Evolutionary conservation across 176 grass and related monocot genomes (phyloP).

Genomic region (Raddia guianensis): DNA sequence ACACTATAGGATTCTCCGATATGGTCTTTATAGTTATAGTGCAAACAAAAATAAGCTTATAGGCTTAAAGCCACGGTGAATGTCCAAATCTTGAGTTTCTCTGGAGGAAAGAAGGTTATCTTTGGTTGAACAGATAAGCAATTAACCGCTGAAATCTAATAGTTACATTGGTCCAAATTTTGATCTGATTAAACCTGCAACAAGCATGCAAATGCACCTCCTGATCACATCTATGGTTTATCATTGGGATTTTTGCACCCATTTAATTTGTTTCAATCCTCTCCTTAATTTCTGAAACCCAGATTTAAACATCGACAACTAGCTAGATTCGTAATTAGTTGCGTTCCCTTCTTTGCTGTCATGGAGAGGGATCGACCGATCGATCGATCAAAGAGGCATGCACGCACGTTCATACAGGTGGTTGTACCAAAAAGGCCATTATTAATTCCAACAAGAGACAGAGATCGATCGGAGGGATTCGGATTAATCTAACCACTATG

Average conservation of each 20-base stretch:
- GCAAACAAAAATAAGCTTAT: no score
- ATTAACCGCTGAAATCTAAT: no score
- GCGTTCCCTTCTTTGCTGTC: not conserved
- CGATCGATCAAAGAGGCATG: not conserved
- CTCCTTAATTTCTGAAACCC: no score
- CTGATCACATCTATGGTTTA: not conserved
- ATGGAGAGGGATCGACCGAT: not conserved
- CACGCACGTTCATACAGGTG: not conserved
- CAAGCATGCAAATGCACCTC: not conserved
- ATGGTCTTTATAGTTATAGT: no score
- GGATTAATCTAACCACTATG: not conserved
- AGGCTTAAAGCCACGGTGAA: no score
- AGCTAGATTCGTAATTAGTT: not conserved
- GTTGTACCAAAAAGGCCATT: not conserved
- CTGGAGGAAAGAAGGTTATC: no score
- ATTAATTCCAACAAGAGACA: not conserved
- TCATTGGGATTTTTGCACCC: no score
- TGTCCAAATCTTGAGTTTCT: no score
- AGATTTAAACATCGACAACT: not conserved
- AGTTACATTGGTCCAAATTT: no score
- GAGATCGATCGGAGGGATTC: not conserved
- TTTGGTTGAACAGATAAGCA: no score
- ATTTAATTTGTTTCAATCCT: no score
- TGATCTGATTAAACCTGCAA: not conserved
- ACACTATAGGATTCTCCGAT: no score